Evolutionary conservation across 176 grass and related monocot genomes (phyloP).

Genomic region (Cocos nucifera): DNA sequence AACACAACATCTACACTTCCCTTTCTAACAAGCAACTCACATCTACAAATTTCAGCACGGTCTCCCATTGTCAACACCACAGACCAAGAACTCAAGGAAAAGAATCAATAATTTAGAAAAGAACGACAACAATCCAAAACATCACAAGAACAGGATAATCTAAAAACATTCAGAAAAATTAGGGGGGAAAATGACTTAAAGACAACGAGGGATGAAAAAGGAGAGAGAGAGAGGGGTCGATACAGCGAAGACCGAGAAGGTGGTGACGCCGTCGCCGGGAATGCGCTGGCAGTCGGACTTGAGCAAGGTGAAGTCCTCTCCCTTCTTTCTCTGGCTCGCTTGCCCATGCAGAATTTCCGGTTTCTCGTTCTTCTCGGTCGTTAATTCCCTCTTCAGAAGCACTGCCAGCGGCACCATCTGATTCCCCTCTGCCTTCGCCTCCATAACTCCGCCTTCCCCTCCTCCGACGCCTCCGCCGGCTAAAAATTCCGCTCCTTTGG

Average conservation of each 20-base stretch:
- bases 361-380: slow-evolving; percentile 77
- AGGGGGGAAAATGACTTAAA: too few relatives aligned
- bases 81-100: too few relatives aligned
- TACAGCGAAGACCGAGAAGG: slow-evolving; percentile 98
- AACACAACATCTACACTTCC: too few relatives aligned
- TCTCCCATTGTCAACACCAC: too few relatives aligned
- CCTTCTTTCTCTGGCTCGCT: slow-evolving; percentile 71
- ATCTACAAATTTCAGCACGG: too few relatives aligned
- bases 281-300: slow-evolving; percentile 49
- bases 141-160: too few relatives aligned
- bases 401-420: slow-evolving; percentile 59
- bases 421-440: slow-evolving; percentile 13
- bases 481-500: too few relatives aligned
- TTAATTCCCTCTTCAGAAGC: slow-evolving; percentile 80
- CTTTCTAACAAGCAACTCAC: too few relatives aligned
- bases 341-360: slow-evolving; percentile 77
- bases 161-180: too few relatives aligned
- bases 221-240: neutral
- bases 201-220: neutral
- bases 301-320: slow-evolving; percentile 86
- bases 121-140: too few relatives aligned
- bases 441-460: slow-evolving; percentile 5
- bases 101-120: too few relatives aligned
- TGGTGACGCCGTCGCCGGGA: slow-evolving; percentile 55
- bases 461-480: neutral